Evolutionary conservation across 768 basidiomycete species (phyloP).

Genomic region (Grammothele lineata): DNA sequence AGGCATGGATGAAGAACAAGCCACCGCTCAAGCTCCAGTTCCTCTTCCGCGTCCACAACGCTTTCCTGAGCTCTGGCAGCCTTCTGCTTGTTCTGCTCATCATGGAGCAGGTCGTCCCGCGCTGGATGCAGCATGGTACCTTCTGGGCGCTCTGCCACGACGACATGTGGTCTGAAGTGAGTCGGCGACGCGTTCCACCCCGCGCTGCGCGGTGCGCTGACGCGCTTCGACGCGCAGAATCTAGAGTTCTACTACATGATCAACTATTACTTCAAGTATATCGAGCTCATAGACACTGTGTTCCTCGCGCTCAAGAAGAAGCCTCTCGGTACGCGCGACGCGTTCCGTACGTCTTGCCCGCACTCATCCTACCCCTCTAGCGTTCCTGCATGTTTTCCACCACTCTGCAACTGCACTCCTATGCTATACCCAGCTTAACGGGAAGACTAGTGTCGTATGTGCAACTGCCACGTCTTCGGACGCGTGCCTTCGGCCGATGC

Average conservation of each 20-base stretch:
- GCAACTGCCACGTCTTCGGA: not conserved
- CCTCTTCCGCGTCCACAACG: conserved; percentile 89
- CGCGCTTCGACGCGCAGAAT: conserved; percentile 42
- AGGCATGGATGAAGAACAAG: conserved; percentile 77
- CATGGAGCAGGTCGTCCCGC: conserved; percentile 86
- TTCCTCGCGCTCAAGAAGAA: conserved; percentile 99
- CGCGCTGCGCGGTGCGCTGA: not conserved
- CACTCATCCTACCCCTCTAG: conserved; percentile 26
- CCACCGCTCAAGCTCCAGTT: conserved; percentile 71
- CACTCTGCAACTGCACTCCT: conserved; percentile 96
- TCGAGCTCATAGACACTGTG: conserved; percentile 94
- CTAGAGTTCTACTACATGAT: conserved; percentile 97
- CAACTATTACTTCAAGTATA: conserved; percentile 98
- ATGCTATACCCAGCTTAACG: conserved; percentile 92
- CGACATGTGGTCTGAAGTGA: conserved; percentile 81
- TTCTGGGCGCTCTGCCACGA: conserved; percentile 77
- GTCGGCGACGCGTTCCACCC: too few relatives aligned
- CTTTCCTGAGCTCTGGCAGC: conserved; percentile 81
- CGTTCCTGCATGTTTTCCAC: conserved; percentile 98
- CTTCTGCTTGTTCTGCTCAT: conserved; percentile 83
- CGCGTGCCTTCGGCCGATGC: too few relatives aligned
- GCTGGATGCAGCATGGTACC: conserved; percentile 64
- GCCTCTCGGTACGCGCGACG: conserved; percentile 66
- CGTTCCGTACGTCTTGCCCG: not conserved
- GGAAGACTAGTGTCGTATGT: conserved; percentile 89